Evolutionary conservation across 345 rosid species (phyloP).

Genomic region (Fremontodendron californicum): DNA sequence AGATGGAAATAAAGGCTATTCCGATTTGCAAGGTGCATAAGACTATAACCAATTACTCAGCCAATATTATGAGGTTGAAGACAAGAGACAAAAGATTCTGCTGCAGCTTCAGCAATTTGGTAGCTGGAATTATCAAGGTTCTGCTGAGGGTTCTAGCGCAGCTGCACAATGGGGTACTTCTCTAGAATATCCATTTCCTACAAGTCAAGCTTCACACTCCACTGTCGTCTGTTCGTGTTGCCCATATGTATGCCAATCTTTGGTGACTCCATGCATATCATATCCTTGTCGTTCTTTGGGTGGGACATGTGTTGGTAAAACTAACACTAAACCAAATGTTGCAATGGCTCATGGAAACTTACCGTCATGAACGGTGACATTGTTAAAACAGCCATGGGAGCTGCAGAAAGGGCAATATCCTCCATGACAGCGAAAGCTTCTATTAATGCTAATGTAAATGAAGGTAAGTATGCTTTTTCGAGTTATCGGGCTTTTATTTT

Average conservation of each 20-base stretch:
- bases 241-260: constrained; percentile 32
- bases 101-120: constrained; percentile 46
- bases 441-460: constrained; percentile 13
- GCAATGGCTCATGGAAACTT: constrained; percentile 16
- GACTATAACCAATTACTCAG: constrained; percentile 44
- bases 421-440: constrained; percentile 29
- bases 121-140: constrained; percentile 31
- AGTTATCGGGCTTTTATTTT: neutral
- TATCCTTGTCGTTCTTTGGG: constrained; percentile 30
- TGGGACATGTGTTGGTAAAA: constrained; percentile 19
- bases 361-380: constrained; percentile 20
- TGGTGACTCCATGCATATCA: constrained; percentile 30
- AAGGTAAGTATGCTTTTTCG: constrained; percentile 27
- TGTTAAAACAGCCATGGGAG: constrained; percentile 51
- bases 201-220: constrained; percentile 28
- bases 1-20: constrained; percentile 17
- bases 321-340: constrained; percentile 10
- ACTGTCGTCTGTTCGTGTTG: constrained; percentile 33
- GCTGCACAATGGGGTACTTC: constrained; percentile 28
- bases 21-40: constrained; percentile 25
- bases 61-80: constrained; percentile 63
- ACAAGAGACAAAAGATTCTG: constrained; percentile 46
- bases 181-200: constrained; percentile 27
- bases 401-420: constrained; percentile 51
- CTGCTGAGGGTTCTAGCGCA: constrained; percentile 37